Percentiles rank a stretch among this genome's conserved stretches.
Evolutionary conservation across 2,329 filamentous ascomycete genomes (phyloP).

Genomic region (Fusarium burgessii): DNA sequence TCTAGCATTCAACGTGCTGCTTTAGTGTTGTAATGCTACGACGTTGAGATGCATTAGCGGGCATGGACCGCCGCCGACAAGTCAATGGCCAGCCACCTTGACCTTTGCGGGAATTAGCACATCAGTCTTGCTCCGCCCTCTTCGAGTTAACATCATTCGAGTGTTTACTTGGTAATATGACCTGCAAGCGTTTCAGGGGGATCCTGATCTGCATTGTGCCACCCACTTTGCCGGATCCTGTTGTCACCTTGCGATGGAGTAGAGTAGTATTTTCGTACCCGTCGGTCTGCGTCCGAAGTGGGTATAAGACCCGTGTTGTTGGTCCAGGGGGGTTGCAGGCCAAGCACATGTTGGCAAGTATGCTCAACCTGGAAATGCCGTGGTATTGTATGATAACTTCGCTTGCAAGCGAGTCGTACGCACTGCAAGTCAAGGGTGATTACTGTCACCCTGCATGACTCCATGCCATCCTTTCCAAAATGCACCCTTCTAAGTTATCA

Average conservation of each 20-base stretch:
- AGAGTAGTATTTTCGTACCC: neutral
- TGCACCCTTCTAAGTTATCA: neutral
- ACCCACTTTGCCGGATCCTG: constrained; percentile 4
- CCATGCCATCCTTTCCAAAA: neutral
- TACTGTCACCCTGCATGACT: neutral
- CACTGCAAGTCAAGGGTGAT: neutral
- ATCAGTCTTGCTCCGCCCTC: neutral
- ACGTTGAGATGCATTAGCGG: neutral
- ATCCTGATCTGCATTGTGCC: constrained; percentile 23
- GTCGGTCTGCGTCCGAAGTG: constrained; percentile 4
- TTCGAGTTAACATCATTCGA: neutral
- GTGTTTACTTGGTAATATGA: neutral
- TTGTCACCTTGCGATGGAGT: neutral
- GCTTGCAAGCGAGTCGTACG: neutral
- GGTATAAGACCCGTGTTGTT: constrained; percentile 1
- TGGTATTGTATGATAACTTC: neutral
- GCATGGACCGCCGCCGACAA: neutral
- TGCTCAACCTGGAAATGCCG: too few relatives aligned
- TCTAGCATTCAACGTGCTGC: neutral
- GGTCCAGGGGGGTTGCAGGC: neutral
- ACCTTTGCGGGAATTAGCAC: constrained; percentile 16
- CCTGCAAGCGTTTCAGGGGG: constrained; percentile 12
- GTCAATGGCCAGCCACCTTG: neutral
- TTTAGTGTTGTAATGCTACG: neutral
- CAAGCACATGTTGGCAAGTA: neutral